phyloP scores from a whole-genome alignment of 2,329 filamentous ascomycete genomes.

The Pseudogymnoascus sp. region DNA sequence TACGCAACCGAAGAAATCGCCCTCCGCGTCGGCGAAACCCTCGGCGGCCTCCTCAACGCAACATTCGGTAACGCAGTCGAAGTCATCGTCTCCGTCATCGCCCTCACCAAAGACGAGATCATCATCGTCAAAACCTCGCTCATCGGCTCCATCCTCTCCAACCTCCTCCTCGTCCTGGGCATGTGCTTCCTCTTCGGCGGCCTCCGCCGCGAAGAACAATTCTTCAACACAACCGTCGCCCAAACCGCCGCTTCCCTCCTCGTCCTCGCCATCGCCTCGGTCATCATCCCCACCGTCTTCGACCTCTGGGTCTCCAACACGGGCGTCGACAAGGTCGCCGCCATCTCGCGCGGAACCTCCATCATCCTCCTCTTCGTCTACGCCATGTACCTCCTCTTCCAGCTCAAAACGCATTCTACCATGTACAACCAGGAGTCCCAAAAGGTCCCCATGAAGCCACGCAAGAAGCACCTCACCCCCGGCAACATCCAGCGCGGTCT shows the following conservation, averaged over 20 bases:
- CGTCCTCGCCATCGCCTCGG: constrained; percentile 62
- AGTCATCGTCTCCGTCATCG: constrained; percentile 81
- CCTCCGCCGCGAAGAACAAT: constrained; percentile 69
- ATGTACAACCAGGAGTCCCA: constrained; percentile 76
- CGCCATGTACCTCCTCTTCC: constrained; percentile 77
- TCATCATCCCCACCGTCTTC: constrained; percentile 89
- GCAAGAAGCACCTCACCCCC: constrained; percentile 31
- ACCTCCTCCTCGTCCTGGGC: constrained; percentile 78
- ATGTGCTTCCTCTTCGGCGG: constrained; percentile 81
- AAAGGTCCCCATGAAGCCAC: constrained; percentile 61
- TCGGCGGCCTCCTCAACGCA: constrained; percentile 84
- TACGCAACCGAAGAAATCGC: constrained; percentile 90
- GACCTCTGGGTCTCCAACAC: constrained; percentile 44
- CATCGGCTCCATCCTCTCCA: constrained; percentile 86
- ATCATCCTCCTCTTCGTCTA: constrained; percentile 82
- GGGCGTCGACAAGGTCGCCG: constrained; percentile 42
- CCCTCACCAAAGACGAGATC: constrained; percentile 58
- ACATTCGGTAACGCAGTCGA: constrained; percentile 88
- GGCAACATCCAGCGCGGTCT: constrained; percentile 25
- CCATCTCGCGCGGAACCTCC: constrained; percentile 63
- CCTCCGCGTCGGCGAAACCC: constrained; percentile 69
- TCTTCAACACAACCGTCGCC: constrained; percentile 86
- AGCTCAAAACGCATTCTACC: constrained; percentile 73
- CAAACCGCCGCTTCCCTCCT: constrained; percentile 73
- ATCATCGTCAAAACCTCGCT: constrained; percentile 88